Base-by-base conservation (phyloP, 2,329 filamentous ascomycete genomes). In the Capronia coronata region DNA sequence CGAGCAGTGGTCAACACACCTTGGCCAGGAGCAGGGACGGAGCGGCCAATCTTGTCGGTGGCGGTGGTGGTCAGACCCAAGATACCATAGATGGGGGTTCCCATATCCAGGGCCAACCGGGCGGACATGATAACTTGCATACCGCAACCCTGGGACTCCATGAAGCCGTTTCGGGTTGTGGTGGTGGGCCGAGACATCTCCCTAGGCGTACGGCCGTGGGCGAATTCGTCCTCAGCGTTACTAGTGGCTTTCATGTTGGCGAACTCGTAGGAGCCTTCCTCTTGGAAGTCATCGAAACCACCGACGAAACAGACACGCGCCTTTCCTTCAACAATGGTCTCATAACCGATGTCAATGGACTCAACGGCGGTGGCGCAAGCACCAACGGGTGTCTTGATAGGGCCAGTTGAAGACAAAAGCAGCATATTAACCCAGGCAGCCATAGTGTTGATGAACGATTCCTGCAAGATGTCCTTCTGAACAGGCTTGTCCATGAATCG, bases 401-500 rank as follows among this genome's bases (percentile, higher is more conserved):
- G 88, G 60, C 93, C 93, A 45, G 93, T 97, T 3, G 93, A 97
- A 3, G 93, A 98, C 57, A 98, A 76, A 57, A 98, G 76, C 71
- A 98, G 76, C 93, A 98, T 98, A 77, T 98, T 98, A 50, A 98
- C 90, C 93, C 93, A 98, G 13, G 93, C 93, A 61, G 87, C 85
- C 91, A 98, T 98, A 48, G 93, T 98, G 78, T 98, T 98, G 79
- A 98, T 97, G 77, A 98, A 98, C 10, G 93, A 97, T 72, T 98
- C 93, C 67, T 98, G 94, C 11, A 98, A 79, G 66, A 98, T 96
- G 66, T 98, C 93, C 73, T 97, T 98, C 72, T 98, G 94, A 43
- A 98, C 80, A 48, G 91, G 93, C 75, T 90, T 93, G 74, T 98
- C 93, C 56, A 97, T 78, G 81, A 84, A 97, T 52, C 93, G 86